Evolutionary conservation across 2,329 filamentous ascomycete genomes (phyloP).

Genomic region (Colletotrichum sp.): DNA sequence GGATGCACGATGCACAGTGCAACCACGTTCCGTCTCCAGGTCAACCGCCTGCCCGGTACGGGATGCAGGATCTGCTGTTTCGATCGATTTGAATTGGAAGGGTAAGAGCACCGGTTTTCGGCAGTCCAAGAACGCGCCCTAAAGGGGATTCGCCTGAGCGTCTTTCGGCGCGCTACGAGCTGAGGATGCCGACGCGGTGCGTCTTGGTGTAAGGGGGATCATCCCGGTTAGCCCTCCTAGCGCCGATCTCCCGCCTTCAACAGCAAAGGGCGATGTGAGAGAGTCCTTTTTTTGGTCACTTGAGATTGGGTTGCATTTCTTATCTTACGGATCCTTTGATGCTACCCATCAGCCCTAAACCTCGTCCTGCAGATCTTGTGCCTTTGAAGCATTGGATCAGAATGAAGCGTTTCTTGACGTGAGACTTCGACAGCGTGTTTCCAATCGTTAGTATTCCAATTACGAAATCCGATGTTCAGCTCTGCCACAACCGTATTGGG

Average conservation of each 20-base stretch:
- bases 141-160: background rate
- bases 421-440: background rate
- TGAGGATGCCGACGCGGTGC: background rate
- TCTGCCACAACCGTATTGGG: background rate
- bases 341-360: background rate
- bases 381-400: background rate
- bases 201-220: background rate
- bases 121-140: background rate
- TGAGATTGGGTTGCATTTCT: background rate
- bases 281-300: background rate
- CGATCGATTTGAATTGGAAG: background rate
- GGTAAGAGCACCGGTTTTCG: background rate
- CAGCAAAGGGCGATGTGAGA: background rate
- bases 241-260: background rate
- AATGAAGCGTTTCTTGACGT: background rate
- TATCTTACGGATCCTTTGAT: background rate
- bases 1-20: background rate
- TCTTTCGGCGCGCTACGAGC: background rate
- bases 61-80: background rate
- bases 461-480: background rate
- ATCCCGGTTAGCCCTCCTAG: background rate
- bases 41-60: background rate
- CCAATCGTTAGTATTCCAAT: background rate
- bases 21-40: background rate
- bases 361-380: background rate